Conservation (phyloP, 495 filamentous ascomycete genomes). For the Penicillium bialowiezense region DNA sequence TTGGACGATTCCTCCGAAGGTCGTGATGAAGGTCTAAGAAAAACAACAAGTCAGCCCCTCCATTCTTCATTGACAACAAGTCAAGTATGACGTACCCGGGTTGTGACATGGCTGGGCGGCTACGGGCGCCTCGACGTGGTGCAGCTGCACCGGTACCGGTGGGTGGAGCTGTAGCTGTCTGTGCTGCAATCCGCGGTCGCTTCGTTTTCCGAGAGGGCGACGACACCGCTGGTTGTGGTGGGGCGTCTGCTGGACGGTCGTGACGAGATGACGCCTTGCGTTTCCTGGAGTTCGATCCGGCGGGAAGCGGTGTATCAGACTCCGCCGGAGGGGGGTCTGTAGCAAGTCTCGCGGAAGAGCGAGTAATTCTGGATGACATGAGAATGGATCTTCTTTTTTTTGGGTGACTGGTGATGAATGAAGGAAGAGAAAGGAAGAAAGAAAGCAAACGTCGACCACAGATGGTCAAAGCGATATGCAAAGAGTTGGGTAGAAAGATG, state of each 20-base stretch:
- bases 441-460: background rate
- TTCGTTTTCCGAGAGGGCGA: constrained; percentile 45
- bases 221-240: constrained; percentile 39
- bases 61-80: background rate
- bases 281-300: constrained; percentile 50
- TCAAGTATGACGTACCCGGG: constrained; percentile 58
- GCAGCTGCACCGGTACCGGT: constrained; percentile 34
- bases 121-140: constrained; percentile 61
- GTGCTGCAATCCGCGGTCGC: constrained; percentile 40
- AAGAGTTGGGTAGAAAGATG: constrained; percentile 8
- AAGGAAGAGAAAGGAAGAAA: constrained; percentile 8
- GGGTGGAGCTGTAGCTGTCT: constrained; percentile 45
- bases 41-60: constrained; percentile 3
- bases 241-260: constrained; percentile 35
- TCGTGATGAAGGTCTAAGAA: constrained; percentile 40
- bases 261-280: constrained; percentile 51
- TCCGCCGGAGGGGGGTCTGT: constrained; percentile 52
- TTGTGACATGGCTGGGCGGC: constrained; percentile 75
- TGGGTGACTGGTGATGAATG: constrained; percentile 3
- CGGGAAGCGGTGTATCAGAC: constrained; percentile 35
- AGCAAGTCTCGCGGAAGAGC: constrained; percentile 74
- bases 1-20: constrained; percentile 40
- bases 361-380: constrained; percentile 83
- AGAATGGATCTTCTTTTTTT: constrained; percentile 43
- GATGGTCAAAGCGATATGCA: constrained; percentile 10